Conservation (phyloP, 176 grass and related monocot genomes). For the Metroxylon sagu region DNA sequence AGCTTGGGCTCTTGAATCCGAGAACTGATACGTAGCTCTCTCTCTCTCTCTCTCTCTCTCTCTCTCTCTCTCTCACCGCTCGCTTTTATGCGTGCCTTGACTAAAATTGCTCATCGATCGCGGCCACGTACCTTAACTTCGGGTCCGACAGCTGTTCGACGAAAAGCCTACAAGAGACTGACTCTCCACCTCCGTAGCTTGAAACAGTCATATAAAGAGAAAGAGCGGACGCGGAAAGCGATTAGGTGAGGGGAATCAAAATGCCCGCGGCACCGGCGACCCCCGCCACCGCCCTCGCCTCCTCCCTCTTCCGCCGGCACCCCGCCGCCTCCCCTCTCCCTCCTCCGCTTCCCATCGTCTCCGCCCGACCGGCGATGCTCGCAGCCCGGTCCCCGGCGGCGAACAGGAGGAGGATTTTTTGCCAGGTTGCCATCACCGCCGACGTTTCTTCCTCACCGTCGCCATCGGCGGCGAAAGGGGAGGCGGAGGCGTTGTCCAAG, state of each 20-base stretch:
- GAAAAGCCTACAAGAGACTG: conserved; percentile 19
- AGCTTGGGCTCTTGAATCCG: too few species aligned
- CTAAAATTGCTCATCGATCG: not conserved
- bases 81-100: too few species aligned
- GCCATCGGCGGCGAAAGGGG: conserved; percentile 32
- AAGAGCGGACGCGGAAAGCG: not conserved
- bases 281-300: conserved; percentile 19
- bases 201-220: too few species aligned
- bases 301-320: conserved; percentile 8
- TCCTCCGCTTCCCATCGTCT: not conserved
- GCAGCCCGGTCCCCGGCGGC: conserved; percentile 12
- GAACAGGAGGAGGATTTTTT: conserved; percentile 18
- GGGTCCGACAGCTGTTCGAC: conserved; percentile 41
- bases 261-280: conserved; percentile 32
- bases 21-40: too few species aligned
- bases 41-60: too few species aligned
- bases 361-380: not conserved
- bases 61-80: too few species aligned
- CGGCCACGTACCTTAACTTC: conserved; percentile 12
- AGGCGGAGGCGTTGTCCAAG: conserved; percentile 42
- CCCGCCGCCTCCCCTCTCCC: conserved; percentile 5
- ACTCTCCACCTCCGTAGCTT: too few species aligned
- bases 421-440: conserved; percentile 43
- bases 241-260: not conserved
- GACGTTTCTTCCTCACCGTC: conserved; percentile 34